Base-by-base conservation (phyloP, 2,329 filamentous ascomycete genomes). In the Colletotrichum sp. region DNA sequence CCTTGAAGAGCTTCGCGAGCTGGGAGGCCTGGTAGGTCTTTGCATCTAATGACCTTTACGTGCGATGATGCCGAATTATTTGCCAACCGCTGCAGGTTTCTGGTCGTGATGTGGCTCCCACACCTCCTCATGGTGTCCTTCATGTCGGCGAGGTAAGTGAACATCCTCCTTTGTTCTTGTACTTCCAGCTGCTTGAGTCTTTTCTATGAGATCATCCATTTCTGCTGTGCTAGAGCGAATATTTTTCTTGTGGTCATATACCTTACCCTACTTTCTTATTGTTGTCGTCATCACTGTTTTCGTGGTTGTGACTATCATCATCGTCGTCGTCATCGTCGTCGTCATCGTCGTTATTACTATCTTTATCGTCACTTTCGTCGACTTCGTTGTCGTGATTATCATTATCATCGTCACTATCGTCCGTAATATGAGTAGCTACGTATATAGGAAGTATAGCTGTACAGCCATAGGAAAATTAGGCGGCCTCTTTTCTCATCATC, bases 391-490 rank as follows among this genome's bases (percentile, higher is more conserved):
- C 32, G 34, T 22, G 22, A 22, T 22, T 22, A 22, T 22, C 22
- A 22, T 18, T 39, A 15, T 39, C 1, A 39, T 39, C 36, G 16
- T n/a, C 16, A 43, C 16, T 43, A n/a, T 43, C 36, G 36, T 6
- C 16, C 36, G 3, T 43, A 43, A 43, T 5, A 18, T 18, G 5
- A 18, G 36, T 18, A 39, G 5, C 18, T 43, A 18, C 36, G 16
- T 10, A 5, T 5, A 10, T 8, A 43, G 16, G 36, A 43, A 18
- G 3, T 5, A 43, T 10, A 43, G 5, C 8, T 5, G 5, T 8
- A 0, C 16, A n/a, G 16, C 10, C 36, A 10, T 1, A 43, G 16
- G 36, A 3, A n/a, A 18, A 18, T 3, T 18, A 3, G 16, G 16
- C 16, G 36, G 36, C 18, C 36, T 0, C 8, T 43, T 18, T n/a